Percentiles rank a stretch among this genome's conserved stretches.
Evolutionary conservation across 306 rosid species (phyloP).

Genomic region (Rubus idaeus): DNA sequence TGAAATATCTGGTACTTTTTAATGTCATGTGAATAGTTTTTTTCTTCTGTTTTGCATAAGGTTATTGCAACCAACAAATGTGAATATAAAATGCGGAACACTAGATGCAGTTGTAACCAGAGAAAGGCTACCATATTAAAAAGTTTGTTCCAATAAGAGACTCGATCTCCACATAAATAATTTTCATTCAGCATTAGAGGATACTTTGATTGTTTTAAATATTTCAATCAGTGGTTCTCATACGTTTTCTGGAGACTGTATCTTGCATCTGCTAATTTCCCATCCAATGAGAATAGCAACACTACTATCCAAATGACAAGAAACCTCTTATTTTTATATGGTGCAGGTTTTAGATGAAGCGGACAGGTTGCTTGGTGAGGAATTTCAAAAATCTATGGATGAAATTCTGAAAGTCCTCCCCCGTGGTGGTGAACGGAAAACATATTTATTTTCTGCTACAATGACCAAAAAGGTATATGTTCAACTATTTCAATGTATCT

Average conservation of each 20-base stretch:
- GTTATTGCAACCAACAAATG: background rate
- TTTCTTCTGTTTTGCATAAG: background rate
- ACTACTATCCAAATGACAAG: background rate
- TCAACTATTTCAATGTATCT: background rate
- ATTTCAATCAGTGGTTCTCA: background rate
- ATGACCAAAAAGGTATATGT: slow-evolving; percentile 83
- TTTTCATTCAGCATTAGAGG: background rate
- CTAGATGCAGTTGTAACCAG: too few species aligned
- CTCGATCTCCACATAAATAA: background rate
- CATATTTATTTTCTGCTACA: slow-evolving; percentile 91
- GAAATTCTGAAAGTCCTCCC: slow-evolving; percentile 70
- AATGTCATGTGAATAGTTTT: background rate
- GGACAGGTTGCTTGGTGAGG: slow-evolving; percentile 78
- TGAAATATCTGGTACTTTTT: slow-evolving; percentile 62
- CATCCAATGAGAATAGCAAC: background rate
- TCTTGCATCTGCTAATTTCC: too few species aligned
- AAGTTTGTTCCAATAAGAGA: background rate
- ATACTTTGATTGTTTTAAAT: background rate
- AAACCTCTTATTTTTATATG: background rate
- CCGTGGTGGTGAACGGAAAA: slow-evolving; percentile 52
- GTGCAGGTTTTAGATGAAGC: slow-evolving; percentile 94
- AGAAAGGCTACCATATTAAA: background rate
- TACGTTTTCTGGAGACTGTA: background rate
- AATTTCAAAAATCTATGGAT: slow-evolving; percentile 73
- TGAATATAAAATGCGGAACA: background rate